Evolutionary conservation across 2,329 filamentous ascomycete genomes (phyloP).

Genomic region (Epichloe coenophiala): DNA sequence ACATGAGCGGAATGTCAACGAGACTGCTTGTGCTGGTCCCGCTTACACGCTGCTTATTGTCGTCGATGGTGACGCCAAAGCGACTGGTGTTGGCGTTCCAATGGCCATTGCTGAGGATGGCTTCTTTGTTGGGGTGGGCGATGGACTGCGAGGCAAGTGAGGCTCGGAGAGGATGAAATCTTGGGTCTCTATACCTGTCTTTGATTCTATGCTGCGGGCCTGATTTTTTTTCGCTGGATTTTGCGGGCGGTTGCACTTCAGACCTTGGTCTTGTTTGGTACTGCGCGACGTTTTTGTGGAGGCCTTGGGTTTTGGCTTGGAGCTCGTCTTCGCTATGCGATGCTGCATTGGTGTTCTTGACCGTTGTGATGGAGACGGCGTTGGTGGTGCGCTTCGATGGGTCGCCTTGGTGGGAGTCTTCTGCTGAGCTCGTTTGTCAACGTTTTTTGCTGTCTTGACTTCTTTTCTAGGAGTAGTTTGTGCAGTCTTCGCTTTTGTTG

Average conservation of each 20-base stretch:
- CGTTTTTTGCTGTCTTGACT: constrained; percentile 11
- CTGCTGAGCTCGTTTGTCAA: constrained; percentile 18
- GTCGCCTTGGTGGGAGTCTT: background rate
- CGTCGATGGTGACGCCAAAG: background rate
- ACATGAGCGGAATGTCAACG: background rate
- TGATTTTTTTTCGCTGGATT: background rate
- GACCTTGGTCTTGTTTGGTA: background rate
- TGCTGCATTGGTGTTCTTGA: background rate
- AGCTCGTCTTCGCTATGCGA: background rate
- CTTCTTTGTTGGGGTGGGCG: too few species aligned
- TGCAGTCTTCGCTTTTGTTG: constrained; percentile 11
- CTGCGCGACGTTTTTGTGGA: background rate
- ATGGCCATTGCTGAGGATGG: background rate
- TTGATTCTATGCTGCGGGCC: background rate
- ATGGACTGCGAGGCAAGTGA: background rate
- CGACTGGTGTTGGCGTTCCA: background rate
- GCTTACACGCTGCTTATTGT: background rate
- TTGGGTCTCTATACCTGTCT: background rate
- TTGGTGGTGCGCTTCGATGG: background rate
- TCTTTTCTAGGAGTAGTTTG: constrained; percentile 14
- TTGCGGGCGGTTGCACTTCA: background rate
- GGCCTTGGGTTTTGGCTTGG: background rate
- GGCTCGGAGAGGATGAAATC: background rate
- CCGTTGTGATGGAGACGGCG: background rate
- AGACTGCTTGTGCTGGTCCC: background rate